A percentile compares a stretch with the other conserved stretches of the same genome.
Evolutionary conservation across 2,329 filamentous ascomycete genomes (phyloP).

Genomic region (Venturia oleaginea): DNA sequence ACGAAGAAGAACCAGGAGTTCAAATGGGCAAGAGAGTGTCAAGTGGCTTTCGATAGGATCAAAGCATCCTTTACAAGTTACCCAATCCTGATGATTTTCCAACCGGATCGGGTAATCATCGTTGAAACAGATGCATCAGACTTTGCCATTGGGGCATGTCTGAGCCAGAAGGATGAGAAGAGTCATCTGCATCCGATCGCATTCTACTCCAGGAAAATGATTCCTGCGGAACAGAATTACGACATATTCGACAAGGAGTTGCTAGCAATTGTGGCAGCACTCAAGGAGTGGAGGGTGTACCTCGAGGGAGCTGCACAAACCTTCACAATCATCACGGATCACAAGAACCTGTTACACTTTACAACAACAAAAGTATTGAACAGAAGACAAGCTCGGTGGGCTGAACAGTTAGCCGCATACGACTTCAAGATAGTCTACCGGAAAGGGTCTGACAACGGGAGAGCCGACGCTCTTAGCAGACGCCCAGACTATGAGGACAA

Average conservation of each 20-base stretch:
- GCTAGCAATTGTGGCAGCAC: not conserved
- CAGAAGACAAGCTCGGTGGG: slow-evolving; percentile 19
- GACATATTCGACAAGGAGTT: slow-evolving; percentile 14
- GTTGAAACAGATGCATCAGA: slow-evolving; percentile 9
- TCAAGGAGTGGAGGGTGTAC: slow-evolving; percentile 1
- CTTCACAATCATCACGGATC: slow-evolving; percentile 18
- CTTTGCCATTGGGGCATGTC: not conserved
- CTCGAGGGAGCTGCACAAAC: slow-evolving; percentile 10
- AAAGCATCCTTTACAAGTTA: not conserved
- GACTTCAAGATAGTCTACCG: slow-evolving; percentile 12
- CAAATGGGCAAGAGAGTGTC: not conserved
- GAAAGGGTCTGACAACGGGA: too few relatives aligned
- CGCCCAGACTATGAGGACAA: not conserved
- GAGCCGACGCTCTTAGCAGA: too few relatives aligned
- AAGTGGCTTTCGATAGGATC: not conserved
- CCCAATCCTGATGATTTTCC: not conserved
- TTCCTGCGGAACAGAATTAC: not conserved
- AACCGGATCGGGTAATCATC: not conserved
- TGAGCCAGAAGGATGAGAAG: slow-evolving; percentile 1
- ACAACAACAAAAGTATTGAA: slow-evolving; percentile 20
- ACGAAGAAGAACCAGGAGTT: not conserved
- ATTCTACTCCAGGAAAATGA: slow-evolving; percentile 10
- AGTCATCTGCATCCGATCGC: not conserved
- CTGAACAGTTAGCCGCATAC: slow-evolving; percentile 14
- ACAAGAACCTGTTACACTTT: slow-evolving; percentile 23